Evolutionary conservation across 768 basidiomycete genomes (phyloP), one percentile per base, ranked within the genome.

Genomic region (Tricholoma furcatifolium): DNA sequence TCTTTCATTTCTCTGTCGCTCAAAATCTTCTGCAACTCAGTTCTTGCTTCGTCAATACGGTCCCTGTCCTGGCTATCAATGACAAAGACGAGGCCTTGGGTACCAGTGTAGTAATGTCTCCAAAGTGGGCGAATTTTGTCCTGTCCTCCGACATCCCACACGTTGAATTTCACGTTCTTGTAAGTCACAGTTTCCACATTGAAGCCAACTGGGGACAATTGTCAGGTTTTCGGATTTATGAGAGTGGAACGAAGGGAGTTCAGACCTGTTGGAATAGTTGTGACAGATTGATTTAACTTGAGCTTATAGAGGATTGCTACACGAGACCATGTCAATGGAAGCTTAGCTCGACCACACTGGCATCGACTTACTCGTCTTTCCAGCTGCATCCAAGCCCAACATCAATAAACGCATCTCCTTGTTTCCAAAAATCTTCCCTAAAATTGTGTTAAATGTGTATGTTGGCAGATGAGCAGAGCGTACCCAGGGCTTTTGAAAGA

Each of bases 161-260:
- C 88, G 60, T 92, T 93, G 76, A 93, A 93, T 68, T 91, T 91
- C 65, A 93, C 94, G 57, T 98, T 98, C 81, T 97, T 97, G 76
- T 98, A 98, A 43, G 94, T 97, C 48, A 98, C 96, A 3, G 96
- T 98, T 74, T 98, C 96, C 55, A 98, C 96, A 65, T 98, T 98
- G 83, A 98, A 98, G 20, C 96, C 96, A 67, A 97, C 93, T 93
- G 30, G 6, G 34, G 40, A 41, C 10, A 53, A 34, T 38, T 51
- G 54, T 45, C 40, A 46, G 32, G 39, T 34, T 55, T 47, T 35
- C 40, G 10, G 34, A 8, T n/a, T 17, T 30, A 38, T 35, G 31
- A 41, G 24, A 11, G 4, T 32, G 17, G 30, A 32, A 40, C 27
- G 40, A 42, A 6, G 11, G 7, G 20, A 44, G 32, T 43, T 69